Percentiles rank a stretch among this genome's conserved stretches.
Evolutionary conservation across 148 eudicot species (phyloP).

Genomic region (Heliosperma pusillum): DNA sequence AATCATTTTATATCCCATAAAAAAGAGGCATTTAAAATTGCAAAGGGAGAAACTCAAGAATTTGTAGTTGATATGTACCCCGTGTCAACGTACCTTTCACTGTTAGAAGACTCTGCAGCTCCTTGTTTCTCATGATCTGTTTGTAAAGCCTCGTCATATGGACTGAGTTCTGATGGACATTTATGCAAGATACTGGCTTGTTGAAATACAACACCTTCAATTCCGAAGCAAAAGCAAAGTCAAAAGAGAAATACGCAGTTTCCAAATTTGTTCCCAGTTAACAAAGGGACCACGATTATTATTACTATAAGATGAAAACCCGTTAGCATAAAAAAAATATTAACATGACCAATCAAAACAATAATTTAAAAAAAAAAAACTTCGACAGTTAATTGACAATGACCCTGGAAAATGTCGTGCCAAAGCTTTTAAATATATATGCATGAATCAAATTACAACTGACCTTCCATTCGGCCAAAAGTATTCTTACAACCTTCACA

Average conservation of each 20-base stretch:
- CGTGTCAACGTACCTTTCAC: conserved; percentile 28
- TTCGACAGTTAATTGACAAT: background rate
- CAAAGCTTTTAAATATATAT: too few species aligned
- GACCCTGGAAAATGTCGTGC: too few species aligned
- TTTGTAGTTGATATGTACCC: too few species aligned
- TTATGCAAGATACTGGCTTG: conserved; percentile 5
- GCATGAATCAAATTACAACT: conserved; percentile 9
- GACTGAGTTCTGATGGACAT: conserved; percentile 16
- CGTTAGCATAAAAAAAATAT: too few species aligned
- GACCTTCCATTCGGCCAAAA: conserved; percentile 43
- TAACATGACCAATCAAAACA: background rate
- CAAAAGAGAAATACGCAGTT: background rate
- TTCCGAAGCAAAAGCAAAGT: conserved; percentile 16
- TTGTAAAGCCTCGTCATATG: conserved; percentile 15
- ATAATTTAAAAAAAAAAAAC: background rate
- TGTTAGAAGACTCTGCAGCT: conserved; percentile 18
- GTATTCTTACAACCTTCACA: conserved; percentile 47
- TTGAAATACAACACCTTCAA: conserved; percentile 12
- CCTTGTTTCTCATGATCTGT: conserved; percentile 22
- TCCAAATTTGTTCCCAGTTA: too few species aligned
- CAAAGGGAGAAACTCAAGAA: too few species aligned
- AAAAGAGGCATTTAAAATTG: too few species aligned
- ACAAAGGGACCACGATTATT: too few species aligned
- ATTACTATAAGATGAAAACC: background rate
- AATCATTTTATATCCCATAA: too few species aligned